A percentile compares a stretch with the other conserved stretches of the same genome.
phyloP scores from a whole-genome alignment of 352 stramenopile species.

The Phytopythium delawarense region DNA sequence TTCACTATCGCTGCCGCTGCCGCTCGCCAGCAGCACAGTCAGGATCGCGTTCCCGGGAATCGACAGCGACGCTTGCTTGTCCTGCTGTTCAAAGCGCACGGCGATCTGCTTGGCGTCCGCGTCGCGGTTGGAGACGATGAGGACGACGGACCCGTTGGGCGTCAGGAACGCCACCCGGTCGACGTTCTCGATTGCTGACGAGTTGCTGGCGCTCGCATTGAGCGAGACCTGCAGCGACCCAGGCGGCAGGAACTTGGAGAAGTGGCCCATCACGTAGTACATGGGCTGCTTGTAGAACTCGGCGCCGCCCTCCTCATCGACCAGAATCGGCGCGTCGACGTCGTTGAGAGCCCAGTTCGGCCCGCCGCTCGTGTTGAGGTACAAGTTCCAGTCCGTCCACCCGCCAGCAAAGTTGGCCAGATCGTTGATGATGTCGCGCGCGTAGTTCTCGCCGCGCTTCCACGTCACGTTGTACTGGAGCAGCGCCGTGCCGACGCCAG shows the following conservation, averaged over 20 bases:
- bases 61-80: slow-evolving; percentile 17
- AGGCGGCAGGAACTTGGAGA: slow-evolving; percentile 64
- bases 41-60: slow-evolving; percentile 28
- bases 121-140: slow-evolving; percentile 39
- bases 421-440: slow-evolving; percentile 86
- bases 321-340: slow-evolving; percentile 71
- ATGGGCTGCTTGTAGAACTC: slow-evolving; percentile 85
- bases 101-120: slow-evolving; percentile 20
- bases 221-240: slow-evolving; percentile 45
- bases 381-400: slow-evolving; percentile 89
- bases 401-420: slow-evolving; percentile 68
- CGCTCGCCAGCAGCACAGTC: slow-evolving; percentile 18
- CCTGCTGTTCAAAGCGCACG: slow-evolving; percentile 17
- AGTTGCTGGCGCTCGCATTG: slow-evolving; percentile 21
- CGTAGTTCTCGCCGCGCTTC: slow-evolving; percentile 72
- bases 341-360: slow-evolving; percentile 72
- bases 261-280: slow-evolving; percentile 76
- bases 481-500: slow-evolving; percentile 41
- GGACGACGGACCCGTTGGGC: slow-evolving; percentile 21
- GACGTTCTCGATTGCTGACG: slow-evolving; percentile 21
- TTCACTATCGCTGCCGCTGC: background rate
- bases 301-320: slow-evolving; percentile 41
- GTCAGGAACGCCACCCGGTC: slow-evolving; percentile 34
- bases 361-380: slow-evolving; percentile 62
- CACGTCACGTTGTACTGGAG: slow-evolving; percentile 42